Evolutionary conservation across 2,329 filamentous ascomycete species (phyloP).

Genomic region (Xylogone sp.): DNA sequence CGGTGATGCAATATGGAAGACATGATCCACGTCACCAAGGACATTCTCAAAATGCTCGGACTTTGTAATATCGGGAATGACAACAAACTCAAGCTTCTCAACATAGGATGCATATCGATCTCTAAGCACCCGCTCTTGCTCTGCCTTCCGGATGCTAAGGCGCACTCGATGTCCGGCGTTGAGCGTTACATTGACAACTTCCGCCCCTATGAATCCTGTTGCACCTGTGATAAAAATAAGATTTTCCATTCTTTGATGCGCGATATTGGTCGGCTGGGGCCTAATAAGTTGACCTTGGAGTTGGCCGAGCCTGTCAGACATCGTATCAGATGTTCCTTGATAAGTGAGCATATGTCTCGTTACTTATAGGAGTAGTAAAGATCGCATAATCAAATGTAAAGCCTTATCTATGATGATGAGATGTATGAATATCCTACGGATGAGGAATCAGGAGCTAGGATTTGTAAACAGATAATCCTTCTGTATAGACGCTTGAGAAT

Average conservation of each 20-base stretch:
- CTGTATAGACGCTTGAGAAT: too few species aligned
- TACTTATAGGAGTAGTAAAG: too few species aligned
- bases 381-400: too few species aligned
- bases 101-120: slow-evolving; percentile 2
- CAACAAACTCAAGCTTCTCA: slow-evolving; percentile 3
- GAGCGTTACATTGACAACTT: slow-evolving; percentile 9
- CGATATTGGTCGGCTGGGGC: not conserved
- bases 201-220: slow-evolving; percentile 20
- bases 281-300: not conserved
- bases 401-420: too few species aligned
- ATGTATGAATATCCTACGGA: too few species aligned
- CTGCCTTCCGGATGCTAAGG: slow-evolving; percentile 14
- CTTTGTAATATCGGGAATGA: slow-evolving; percentile 10
- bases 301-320: not conserved
- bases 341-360: not conserved
- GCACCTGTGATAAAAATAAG: slow-evolving; percentile 20
- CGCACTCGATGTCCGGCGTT: slow-evolving; percentile 16
- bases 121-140: slow-evolving; percentile 11
- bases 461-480: too few species aligned
- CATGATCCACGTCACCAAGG: slow-evolving; percentile 10
- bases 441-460: too few species aligned
- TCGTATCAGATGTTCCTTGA: not conserved
- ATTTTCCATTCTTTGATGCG: too few species aligned
- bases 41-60: slow-evolving; percentile 3
- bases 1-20: slow-evolving; percentile 15